Evolutionary conservation across 192 early-diverging fungal species (phyloP), one percentile per base, ranked within the genome.

Genomic region (Backusella luteola): DNA sequence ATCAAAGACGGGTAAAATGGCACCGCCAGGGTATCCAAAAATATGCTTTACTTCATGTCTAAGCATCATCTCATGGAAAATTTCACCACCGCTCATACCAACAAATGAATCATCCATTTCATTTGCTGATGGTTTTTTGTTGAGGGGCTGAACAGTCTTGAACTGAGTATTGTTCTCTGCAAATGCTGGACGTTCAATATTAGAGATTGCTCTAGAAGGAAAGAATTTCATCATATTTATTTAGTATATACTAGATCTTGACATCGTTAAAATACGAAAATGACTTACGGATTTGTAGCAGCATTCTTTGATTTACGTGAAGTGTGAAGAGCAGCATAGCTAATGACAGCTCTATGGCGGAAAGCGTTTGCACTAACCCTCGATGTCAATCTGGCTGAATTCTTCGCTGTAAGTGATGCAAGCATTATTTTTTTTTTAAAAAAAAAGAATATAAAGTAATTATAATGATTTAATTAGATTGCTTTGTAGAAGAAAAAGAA

Each of bases 41-140:
- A 99, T 87, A 73, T 94, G 93, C 80, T 96, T 92, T 38, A 99
- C 98, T 68, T 88, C 89, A 67, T 97, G 95, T 49, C 95, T 87
- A 70, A 97, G 84, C 96, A 99, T 96, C 98, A 98, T 98, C 80
- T 98, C 95, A 87, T 99, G 98, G 80, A 99, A 97, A 82, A 99
- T 98, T 84, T 98, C 91, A 56, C 98, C 98, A 69, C 98, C 98
- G 32, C 96, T 94, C 90, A 96, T 93, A 36, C 98, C 98, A 6
- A 99, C 91, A 84, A 98, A 96, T 38, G 93, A 93, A 76, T 88
- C 84, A 81, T 97, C 95, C 79, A 87, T 89, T 75, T 59, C 38
- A 69, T 42, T 21, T 14, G 63, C 21, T 6, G 74, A 7, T n/a
- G 56, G 0, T 9, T 63, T 69, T 26, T 36, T 67, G 15, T n/a